Evolutionary conservation across 768 basidiomycete genomes (phyloP).

Genomic region (Boletus subparvulus): DNA sequence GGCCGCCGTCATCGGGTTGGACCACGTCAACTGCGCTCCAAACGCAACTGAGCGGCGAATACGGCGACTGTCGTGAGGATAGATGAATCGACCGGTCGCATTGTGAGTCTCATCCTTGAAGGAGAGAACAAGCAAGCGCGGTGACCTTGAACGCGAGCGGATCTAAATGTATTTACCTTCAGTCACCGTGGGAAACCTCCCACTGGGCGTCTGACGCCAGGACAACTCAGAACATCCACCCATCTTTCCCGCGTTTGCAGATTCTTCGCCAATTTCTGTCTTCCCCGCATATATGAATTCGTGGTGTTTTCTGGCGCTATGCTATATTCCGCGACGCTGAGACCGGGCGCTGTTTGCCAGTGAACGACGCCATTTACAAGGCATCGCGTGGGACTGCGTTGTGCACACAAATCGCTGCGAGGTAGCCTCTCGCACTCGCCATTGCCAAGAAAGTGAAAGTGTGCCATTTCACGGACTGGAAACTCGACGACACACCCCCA

Average conservation of each 20-base stretch:
- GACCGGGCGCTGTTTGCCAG: not conserved
- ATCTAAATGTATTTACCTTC: no score
- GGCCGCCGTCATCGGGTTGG: no score
- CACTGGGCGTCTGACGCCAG: no score
- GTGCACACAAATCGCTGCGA: constrained; percentile 29
- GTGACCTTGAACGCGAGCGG: no score
- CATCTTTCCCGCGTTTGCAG: constrained; percentile 42
- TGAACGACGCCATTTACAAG: not conserved
- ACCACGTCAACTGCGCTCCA: no score
- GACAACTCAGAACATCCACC: constrained; percentile 1
- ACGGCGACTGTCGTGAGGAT: no score
- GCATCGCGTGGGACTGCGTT: constrained; percentile 10
- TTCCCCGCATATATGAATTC: constrained; percentile 40
- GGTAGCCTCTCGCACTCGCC: constrained; percentile 27
- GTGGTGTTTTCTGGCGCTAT: constrained; percentile 27
- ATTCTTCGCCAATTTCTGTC: constrained; percentile 40
- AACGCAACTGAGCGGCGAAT: no score
- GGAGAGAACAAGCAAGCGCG: no score
- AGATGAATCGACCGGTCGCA: no score
- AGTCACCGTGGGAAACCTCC: no score
- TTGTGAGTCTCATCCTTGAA: no score
- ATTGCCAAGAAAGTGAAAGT: constrained; percentile 33
- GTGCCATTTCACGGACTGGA: constrained; percentile 14
- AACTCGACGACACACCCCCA: not conserved
- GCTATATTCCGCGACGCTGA: constrained; percentile 14